These are phyloP conservation scores for Oldenlandia corymbosa DNA, from an alignment of 257 asterid genomes.

Conservation along the genomic window DNA sequence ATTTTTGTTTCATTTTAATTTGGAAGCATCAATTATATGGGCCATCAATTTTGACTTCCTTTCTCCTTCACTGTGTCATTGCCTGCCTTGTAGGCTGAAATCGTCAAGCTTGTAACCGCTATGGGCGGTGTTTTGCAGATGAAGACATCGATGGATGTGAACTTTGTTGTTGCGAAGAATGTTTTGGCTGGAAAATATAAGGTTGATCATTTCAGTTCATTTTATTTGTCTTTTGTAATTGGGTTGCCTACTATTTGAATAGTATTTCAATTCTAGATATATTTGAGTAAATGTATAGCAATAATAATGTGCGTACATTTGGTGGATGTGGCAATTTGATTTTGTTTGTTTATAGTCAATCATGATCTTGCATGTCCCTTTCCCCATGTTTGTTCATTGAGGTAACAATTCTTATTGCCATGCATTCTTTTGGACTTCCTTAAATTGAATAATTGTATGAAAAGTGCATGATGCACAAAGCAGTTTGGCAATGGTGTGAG, in stretches of 20 bases:
- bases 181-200: slow-evolving; percentile 80
- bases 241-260: too few species aligned
- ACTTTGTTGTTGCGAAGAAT: slow-evolving; percentile 80
- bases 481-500: too few species aligned
- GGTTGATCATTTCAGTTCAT: slow-evolving; percentile 38
- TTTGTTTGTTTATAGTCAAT: too few species aligned
- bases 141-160: slow-evolving; percentile 75
- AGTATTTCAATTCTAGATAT: not conserved
- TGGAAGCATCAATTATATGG: too few species aligned
- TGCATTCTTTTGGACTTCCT: not conserved
- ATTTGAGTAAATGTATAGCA: not conserved
- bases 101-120: slow-evolving; percentile 63
- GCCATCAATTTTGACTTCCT: not conserved
- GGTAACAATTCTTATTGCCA: not conserved
- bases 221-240: not conserved
- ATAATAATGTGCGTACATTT: too few species aligned
- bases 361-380: too few species aligned
- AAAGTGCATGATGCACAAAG: not conserved
- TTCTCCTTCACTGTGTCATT: slow-evolving; percentile 25
- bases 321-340: too few species aligned
- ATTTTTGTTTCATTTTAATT: too few species aligned
- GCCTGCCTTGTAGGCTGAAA: slow-evolving; percentile 51
- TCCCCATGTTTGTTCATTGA: not conserved
- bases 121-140: slow-evolving; percentile 81
- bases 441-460: not conserved